Conservation (phyloP, 2,329 filamentous ascomycete genomes). For the Calonectria ilicicola region DNA sequence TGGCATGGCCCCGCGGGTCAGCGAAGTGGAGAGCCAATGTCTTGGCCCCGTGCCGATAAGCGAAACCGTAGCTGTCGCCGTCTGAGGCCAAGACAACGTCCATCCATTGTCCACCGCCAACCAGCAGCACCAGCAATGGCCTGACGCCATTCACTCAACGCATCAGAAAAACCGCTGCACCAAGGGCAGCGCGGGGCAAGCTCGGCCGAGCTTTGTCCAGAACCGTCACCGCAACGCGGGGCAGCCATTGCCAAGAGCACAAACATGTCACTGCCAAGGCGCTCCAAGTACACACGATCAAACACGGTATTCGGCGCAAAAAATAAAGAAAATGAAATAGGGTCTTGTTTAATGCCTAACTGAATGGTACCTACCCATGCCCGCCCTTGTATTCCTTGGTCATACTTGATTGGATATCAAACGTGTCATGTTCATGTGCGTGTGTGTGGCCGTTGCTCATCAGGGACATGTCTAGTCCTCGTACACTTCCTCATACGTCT, state of each 20-base stretch:
- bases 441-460: constrained; percentile 23
- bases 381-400: constrained; percentile 14
- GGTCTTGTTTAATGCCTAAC: constrained; percentile 8
- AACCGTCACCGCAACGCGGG: neutral
- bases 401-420: constrained; percentile 33
- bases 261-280: constrained; percentile 1
- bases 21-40: constrained; percentile 20
- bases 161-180: neutral
- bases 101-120: neutral
- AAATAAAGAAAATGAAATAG: neutral
- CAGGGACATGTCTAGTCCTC: constrained; percentile 34
- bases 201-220: neutral
- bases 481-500: constrained; percentile 43
- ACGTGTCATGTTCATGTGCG: constrained; percentile 29
- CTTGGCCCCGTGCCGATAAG: constrained; percentile 43
- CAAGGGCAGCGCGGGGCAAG: neutral
- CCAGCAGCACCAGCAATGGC: neutral
- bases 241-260: neutral
- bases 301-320: neutral
- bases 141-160: neutral
- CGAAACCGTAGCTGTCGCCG: constrained; percentile 23
- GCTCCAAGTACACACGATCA: neutral
- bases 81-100: constrained; percentile 15
- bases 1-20: neutral
- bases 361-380: constrained; percentile 13